These are phyloP conservation scores for apple (Malus domestica) DNA, from an alignment of 306 rosid genomes.

Conservation along the genomic window ASM211411v1 NC_041803.1:4131001-4131500, in stretches of 20 bases:
- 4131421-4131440: no score
- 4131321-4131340: neutral
- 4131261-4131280: neutral
- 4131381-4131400: no score
- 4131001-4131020: neutral
- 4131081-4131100: neutral
- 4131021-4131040: neutral
- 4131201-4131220: no score
- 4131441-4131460: no score
- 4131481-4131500: no score
- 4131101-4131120: no score
- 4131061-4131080: neutral
- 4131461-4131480: no score
- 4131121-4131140: no score
- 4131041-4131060: neutral
- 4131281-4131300: neutral
- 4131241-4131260: neutral
- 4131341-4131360: no score
- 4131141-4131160: neutral
- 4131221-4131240: neutral
- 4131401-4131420: no score
- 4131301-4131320: neutral
- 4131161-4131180: neutral
- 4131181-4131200: neutral
- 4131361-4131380: no score